Conservation (phyloP, 768 basidiomycete genomes). For the Leccinum longicurvipes region DNA sequence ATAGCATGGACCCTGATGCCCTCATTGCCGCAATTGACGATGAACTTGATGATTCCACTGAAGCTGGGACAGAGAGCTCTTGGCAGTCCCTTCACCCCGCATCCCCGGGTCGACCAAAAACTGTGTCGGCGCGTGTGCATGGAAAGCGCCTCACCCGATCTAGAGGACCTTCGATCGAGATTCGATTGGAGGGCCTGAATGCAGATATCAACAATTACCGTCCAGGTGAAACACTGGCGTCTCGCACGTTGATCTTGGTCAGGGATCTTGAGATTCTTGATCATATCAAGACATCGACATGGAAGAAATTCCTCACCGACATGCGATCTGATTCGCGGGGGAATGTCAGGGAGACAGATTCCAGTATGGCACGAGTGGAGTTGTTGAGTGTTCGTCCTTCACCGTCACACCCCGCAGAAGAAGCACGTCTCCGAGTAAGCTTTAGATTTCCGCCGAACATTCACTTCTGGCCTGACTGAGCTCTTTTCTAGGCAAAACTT, state of each 20-base stretch:
- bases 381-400: conserved; percentile 72
- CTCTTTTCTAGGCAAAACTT: conserved; percentile 67
- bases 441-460: not conserved
- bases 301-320: conserved; percentile 94
- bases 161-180: conserved; percentile 78
- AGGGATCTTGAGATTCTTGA: conserved; percentile 86
- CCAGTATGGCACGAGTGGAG: conserved; percentile 91
- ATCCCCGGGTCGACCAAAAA: conserved; percentile 40
- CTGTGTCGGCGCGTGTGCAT: conserved; percentile 39
- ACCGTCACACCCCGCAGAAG: conserved; percentile 62
- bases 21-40: conserved; percentile 92
- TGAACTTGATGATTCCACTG: conserved; percentile 73
- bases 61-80: conserved; percentile 76
- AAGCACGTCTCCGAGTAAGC: conserved; percentile 65
- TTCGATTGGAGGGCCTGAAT: conserved; percentile 61
- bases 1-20: conserved; percentile 69
- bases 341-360: conserved; percentile 85
- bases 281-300: conserved; percentile 97
- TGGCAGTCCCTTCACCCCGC: conserved; percentile 82
- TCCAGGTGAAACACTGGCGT: conserved; percentile 54
- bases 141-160: conserved; percentile 69
- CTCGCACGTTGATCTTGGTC: conserved; percentile 64
- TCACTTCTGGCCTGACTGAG: conserved; percentile 1
- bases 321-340: conserved; percentile 83
- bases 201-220: conserved; percentile 67